Evolutionary conservation across 768 basidiomycete species (phyloP), one percentile per base, ranked within the genome.

Genomic region (Rhodotorula babjevae): DNA sequence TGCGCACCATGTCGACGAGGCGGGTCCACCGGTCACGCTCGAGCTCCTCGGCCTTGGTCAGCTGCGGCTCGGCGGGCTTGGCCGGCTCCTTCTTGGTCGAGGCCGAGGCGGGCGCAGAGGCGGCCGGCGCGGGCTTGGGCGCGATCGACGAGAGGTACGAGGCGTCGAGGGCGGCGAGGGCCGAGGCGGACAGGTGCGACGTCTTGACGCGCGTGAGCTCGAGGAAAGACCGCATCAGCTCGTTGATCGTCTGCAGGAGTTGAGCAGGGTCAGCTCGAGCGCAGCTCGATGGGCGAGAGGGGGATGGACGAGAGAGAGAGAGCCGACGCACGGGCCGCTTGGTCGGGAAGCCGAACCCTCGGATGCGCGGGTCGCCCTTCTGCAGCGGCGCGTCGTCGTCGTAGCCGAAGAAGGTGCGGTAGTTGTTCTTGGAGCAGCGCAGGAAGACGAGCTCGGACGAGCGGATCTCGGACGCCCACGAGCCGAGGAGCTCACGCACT

Each of bases 311-410:
- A 36, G 14, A 46, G 44, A 15, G 52, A 70, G 18, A 15, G n/a
- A 67, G n/a, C 6, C 27, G 10, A 84, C 90, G 69, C 81, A 93
- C 93, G 23, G 96, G 95, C 76, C 96, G 86, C 53, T 94, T 88
- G 2, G 96, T 99, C 8, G 93, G 94, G 82, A 99, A 99, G 0
- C 94, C 93, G 81, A 95, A 98, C 0, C 89, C 90, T 57, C 93
- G 86, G 44, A 98, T 81, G 50, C 94, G 86, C 46, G 86, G 86
- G 74, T 98, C 95, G 44, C 82, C 83, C 83, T 92, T 93, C 42
- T 82, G 79, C 63, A 97, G 86, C 7, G 88, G 82, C 1, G 90
- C 88, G 7, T 85, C 89, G 23, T 93, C 92, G 77, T 44, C 25
- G 36, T 93, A 94, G 65, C 92, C 93, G 68, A 92, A 84, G 81